Evolutionary conservation across 306 rosid genomes (phyloP).

Genomic region (Vicia villosa): DNA sequence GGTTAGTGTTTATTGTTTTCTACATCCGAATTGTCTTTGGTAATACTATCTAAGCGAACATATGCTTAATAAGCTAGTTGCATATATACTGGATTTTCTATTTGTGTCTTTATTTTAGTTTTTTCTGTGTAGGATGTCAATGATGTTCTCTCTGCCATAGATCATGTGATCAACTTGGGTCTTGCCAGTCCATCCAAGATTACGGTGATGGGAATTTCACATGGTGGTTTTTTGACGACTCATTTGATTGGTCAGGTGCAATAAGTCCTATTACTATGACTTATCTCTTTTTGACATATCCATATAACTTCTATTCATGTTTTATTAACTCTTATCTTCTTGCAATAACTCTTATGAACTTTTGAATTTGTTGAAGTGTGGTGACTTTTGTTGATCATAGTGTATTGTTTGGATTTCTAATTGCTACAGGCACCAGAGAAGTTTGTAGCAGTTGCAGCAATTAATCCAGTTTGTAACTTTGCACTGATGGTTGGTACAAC

Average conservation of each 20-base stretch:
- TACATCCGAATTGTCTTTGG: neutral
- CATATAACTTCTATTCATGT: neutral
- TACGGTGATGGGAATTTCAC: constrained; percentile 85
- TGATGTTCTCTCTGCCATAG: constrained; percentile 78
- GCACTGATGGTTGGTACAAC: constrained; percentile 80
- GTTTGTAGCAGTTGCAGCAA: constrained; percentile 70
- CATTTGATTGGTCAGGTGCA: constrained; percentile 97
- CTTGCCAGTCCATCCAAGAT: constrained; percentile 75
- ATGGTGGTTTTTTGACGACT: constrained; percentile 93
- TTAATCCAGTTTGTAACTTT: constrained; percentile 78
- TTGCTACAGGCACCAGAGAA: constrained; percentile 73
- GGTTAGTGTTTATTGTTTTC: constrained; percentile 50
- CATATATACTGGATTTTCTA: neutral
- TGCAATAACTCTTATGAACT: constrained; percentile 4
- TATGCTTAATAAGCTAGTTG: neutral
- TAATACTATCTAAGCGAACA: neutral
- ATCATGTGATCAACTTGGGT: constrained; percentile 69
- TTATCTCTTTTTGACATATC: neutral
- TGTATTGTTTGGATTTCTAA: constrained; percentile 29
- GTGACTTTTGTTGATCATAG: constrained; percentile 22
- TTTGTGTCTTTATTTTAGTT: constrained; percentile 24
- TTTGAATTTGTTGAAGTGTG: neutral
- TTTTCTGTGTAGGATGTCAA: constrained; percentile 69
- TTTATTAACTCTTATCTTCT: neutral
- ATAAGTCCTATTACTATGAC: constrained; percentile 9